Conservation (phyloP, 2,329 filamentous ascomycete species). For the Trichoderma simmonsii region DNA sequence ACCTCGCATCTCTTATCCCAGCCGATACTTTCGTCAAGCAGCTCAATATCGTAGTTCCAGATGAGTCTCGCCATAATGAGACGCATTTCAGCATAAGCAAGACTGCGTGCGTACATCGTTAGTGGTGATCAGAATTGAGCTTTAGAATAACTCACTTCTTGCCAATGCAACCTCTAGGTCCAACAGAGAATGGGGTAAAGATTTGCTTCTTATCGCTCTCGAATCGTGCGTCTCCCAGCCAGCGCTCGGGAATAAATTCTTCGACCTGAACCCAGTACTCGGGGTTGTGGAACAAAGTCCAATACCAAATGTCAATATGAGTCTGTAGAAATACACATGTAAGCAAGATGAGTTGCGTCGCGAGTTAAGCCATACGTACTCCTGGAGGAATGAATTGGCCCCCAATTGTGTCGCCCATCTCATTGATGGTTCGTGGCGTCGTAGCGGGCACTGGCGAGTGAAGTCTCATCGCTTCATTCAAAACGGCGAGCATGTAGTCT, state of each 20-base stretch:
- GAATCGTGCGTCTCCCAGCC: constrained; percentile 27
- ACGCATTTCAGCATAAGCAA: constrained; percentile 33
- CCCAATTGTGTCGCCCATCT: constrained; percentile 29
- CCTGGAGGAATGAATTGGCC: constrained; percentile 32
- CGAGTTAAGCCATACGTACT: constrained; percentile 23
- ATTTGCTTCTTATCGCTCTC: constrained; percentile 25
- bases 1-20: constrained; percentile 12
- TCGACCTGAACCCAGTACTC: constrained; percentile 32
- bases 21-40: constrained; percentile 20
- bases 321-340: constrained; percentile 12
- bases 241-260: constrained; percentile 39
- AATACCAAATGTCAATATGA: constrained; percentile 35
- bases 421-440: constrained; percentile 33
- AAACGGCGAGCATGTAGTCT: constrained; percentile 47
- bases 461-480: constrained; percentile 49
- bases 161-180: constrained; percentile 32
- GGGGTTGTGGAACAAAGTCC: constrained; percentile 33
- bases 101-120: constrained; percentile 19
- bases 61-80: constrained; percentile 28
- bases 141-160: constrained; percentile 26
- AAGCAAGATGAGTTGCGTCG: not conserved
- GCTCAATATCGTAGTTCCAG: constrained; percentile 30
- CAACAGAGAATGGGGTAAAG: constrained; percentile 30
- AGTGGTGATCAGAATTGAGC: not conserved
- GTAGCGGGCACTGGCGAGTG: constrained; percentile 42